Conservation (phyloP, 176 grass and related monocot species). For the Carex cristatella region DNA sequence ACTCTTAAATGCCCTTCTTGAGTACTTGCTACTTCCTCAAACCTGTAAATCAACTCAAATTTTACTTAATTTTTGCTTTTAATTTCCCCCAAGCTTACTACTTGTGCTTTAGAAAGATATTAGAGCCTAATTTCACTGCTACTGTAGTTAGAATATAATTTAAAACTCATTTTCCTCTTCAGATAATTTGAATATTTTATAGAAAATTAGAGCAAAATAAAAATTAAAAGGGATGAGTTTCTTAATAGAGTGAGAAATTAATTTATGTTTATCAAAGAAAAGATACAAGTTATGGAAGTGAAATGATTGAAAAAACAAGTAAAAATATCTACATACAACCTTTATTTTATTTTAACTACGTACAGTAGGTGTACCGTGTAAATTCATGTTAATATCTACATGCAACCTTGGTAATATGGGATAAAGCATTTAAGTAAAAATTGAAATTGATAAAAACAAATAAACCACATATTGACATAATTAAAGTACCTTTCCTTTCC, state of each 20-base stretch:
- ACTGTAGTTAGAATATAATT: neutral
- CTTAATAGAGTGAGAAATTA: neutral
- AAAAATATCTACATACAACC: neutral
- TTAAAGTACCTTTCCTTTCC: constrained; percentile 41
- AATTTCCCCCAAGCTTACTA: neutral
- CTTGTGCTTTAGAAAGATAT: neutral
- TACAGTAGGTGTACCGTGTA: neutral
- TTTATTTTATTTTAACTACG: neutral
- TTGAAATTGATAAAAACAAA: neutral
- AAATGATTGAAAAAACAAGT: neutral
- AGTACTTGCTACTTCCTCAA: constrained; percentile 25
- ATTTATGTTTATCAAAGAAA: neutral
- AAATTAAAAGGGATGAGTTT: neutral
- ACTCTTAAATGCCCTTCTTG: constrained; percentile 44
- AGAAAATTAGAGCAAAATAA: neutral
- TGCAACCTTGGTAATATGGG: neutral
- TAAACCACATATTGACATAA: neutral
- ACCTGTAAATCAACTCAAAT: constrained; percentile 23
- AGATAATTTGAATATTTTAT: neutral
- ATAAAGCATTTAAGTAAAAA: neutral
- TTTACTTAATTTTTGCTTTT: neutral
- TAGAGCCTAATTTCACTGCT: neutral
- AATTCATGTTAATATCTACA: neutral
- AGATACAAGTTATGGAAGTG: neutral
- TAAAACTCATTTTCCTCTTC: neutral